A percentile compares a stretch with the other conserved stretches of the same genome.
phyloP scores from a whole-genome alignment of 1,284 basidiomycete genomes.

The Austroboletus niveus region DNA sequence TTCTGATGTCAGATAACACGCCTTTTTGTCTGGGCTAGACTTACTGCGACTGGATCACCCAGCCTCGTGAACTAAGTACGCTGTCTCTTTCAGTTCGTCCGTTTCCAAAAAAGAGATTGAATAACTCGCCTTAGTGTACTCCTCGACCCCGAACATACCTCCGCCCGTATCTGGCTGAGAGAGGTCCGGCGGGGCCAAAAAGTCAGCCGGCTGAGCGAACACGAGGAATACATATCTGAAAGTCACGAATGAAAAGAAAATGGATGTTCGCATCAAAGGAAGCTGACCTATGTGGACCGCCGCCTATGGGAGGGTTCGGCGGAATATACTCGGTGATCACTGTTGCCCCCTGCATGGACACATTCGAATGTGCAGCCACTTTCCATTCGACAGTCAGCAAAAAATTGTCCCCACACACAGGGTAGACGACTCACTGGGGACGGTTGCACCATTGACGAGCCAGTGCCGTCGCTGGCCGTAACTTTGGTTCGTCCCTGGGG shows the following conservation, averaged over 20 bases:
- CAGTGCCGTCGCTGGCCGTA: conserved; percentile 71
- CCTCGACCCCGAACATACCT: conserved; percentile 49
- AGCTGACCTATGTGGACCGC: conserved; percentile 65
- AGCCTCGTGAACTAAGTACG: conserved; percentile 47
- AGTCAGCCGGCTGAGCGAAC: conserved; percentile 59
- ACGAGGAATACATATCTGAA: conserved; percentile 66
- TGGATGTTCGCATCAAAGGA: neutral
- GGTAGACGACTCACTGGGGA: conserved; percentile 37
- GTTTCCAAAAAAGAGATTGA: neutral
- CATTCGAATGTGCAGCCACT: conserved; percentile 33
- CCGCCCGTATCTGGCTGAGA: conserved; percentile 48
- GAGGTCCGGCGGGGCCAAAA: conserved; percentile 61
- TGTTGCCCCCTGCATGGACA: conserved; percentile 51
- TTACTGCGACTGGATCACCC: conserved; percentile 56
- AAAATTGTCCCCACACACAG: neutral
- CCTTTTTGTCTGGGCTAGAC: conserved; percentile 15
- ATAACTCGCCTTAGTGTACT: conserved; percentile 47
- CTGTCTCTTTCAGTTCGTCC: neutral
- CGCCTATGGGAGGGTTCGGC: conserved; percentile 65
- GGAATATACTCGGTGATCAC: conserved; percentile 70
- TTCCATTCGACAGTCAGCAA: conserved; percentile 1
- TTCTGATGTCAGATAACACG: conserved; percentile 2
- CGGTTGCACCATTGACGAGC: conserved; percentile 67
- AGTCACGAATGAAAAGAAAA: conserved; percentile 21
- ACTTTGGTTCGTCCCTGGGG: conserved; percentile 54